Base-by-base conservation (phyloP, 805 yeast species). In the Jamesozyma piceae region DNA sequence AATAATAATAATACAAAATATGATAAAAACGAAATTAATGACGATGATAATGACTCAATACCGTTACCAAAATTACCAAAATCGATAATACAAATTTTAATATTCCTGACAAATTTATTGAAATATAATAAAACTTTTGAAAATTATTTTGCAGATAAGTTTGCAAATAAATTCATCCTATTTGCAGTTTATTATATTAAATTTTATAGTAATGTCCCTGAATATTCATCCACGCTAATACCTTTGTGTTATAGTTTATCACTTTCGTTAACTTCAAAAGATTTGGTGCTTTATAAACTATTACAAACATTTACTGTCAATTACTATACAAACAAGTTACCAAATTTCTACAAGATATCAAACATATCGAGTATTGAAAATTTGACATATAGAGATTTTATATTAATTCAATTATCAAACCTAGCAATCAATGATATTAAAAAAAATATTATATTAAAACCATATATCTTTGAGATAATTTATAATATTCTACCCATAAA, bases 71-170 rank as follows among this genome's bases (percentile, higher is more conserved):
- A 62, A 48, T 39, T 69, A 44, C 61, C 73, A 4, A 52, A 70
- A 17, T 69, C 88, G 80, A 58, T 77, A 2, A 63, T 69, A 3
- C 89, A 82, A 53, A 55, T 74, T n/a, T 60, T 77, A 5, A 70
- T 82, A 56, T 56, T 89, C 8, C 50, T 83, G 14, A 85, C 95
- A 84, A 95, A 84, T 52, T 63, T 87, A 35, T 63, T 76, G 28
- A 90, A 85, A 55, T 79, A 87, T 51, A 90, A 90, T 62, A 68
- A 68, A 45, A 62, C 61, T 38, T 79, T 82, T 52, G 70, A 71
- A 44, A 53, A 56, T 15, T 64, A 68, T 39, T 62, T 77, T 26
- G 60, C 71, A 2, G 67, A 69, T 13, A 66, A 69, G 36, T 68
- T 69, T 47, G 73, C 78, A 2, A 66, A 72, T 26, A 81, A 80